Base-by-base conservation (phyloP, 768 basidiomycete species). In the Suillus spraguei region DNA sequence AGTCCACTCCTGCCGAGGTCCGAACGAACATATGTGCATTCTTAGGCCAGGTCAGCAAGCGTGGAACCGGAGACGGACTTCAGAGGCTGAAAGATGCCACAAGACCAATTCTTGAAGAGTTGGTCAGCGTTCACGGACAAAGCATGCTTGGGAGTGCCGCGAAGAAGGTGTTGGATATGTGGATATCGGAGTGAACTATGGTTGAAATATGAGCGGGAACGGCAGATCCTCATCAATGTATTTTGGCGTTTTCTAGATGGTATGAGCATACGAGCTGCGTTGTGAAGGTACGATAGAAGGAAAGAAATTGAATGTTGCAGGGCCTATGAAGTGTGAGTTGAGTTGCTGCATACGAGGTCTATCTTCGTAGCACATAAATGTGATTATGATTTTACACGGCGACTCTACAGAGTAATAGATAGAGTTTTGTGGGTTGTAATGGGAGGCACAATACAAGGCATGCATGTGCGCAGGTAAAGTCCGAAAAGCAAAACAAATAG, bases 1-100 rank as follows among this genome's bases (percentile, higher is more conserved):
- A 70, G 32, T 65, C 66, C 36, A 55, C 87, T 69, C 89, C 89
- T n/a, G 77, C 85, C 22, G 93, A 94, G 77, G 85, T 95, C 63
- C 85, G 91, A 54, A 79, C 85, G 33, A 95, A 95, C 68, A 83
- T 87, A 20, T 93, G 91, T 71, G 84, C 88, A 8, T 81, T 95
- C 64, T 75, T 95, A 33, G 80, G 84, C 46, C 88, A 91, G 66
- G 71, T 92, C 22, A 83, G 83, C 39, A 83, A 82, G 67, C 81
- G 87, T 68, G 76, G 79, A 4, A 72, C 82, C 10, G 82, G 81
- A 8, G 81, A 82, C 5, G 80, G 83, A 36, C 72, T 87, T 61
- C 74, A 76, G 32, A 76, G 72, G 39, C 69, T 92, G 60, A 86
- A 87, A 73, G 83, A 82, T 7, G 75, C 75, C 52, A 77, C 84